A percentile compares a stretch with the other conserved stretches of the same genome.
Evolutionary conservation across 148 eudicot genomes (phyloP).

Genomic region (Mesembryanthemum crystallinum): DNA sequence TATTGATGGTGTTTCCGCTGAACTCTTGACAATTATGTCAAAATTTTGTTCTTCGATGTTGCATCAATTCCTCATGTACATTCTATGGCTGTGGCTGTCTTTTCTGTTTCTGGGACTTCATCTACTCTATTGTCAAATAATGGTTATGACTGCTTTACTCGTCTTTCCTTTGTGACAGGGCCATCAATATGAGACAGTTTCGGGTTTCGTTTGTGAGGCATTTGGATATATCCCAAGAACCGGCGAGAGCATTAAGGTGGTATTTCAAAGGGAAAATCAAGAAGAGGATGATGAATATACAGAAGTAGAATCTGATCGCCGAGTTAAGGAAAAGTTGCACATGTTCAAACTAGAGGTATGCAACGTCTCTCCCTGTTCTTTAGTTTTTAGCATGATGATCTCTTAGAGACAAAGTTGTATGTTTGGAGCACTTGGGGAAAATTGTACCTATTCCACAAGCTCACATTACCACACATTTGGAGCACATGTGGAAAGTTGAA

Average conservation of each 20-base stretch:
- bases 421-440: too few relatives aligned
- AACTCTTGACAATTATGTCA: too few relatives aligned
- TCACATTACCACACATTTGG: too few relatives aligned
- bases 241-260: constrained; percentile 82
- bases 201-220: constrained; percentile 92
- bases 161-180: constrained; percentile 39
- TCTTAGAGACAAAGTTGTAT: too few relatives aligned
- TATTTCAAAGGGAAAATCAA: constrained; percentile 63
- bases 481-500: too few relatives aligned
- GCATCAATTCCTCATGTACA: background rate
- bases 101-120: background rate
- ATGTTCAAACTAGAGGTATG: constrained; percentile 80
- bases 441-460: too few relatives aligned
- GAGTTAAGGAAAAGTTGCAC: constrained; percentile 57
- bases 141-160: background rate
- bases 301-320: constrained; percentile 57
- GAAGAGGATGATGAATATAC: constrained; percentile 57
- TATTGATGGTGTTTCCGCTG: too few relatives aligned
- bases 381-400: too few relatives aligned
- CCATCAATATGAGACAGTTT: constrained; percentile 96
- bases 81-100: background rate
- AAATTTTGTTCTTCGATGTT: background rate
- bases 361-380: background rate
- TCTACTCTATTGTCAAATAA: background rate
- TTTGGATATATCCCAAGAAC: constrained; percentile 96